Percentiles rank a stretch among this genome's conserved stretches.
These are phyloP conservation scores for Xanthoconium separans DNA, from an alignment of 1,284 basidiomycete genomes.

Conservation along the genomic window DNA sequence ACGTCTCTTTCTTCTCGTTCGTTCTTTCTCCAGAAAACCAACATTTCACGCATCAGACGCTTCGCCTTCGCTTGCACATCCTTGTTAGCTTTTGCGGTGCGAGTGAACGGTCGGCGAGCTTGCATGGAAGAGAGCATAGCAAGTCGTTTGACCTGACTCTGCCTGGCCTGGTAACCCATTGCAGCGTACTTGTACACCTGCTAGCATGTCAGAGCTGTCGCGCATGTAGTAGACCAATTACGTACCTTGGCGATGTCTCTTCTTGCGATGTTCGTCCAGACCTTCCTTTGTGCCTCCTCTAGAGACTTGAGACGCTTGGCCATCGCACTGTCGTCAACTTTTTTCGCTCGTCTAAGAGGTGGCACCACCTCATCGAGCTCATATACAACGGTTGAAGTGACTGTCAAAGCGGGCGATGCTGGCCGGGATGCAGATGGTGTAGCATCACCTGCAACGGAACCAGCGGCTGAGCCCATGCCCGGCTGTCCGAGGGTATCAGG, in stretches of 20 bases:
- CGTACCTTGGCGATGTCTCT: slow-evolving; percentile 80
- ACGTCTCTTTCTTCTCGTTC: slow-evolving; percentile 95
- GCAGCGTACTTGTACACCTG: slow-evolving; percentile 82
- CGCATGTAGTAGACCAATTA: neutral
- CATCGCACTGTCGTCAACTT: slow-evolving; percentile 69
- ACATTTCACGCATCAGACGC: slow-evolving; percentile 90
- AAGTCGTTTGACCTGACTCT: slow-evolving; percentile 73
- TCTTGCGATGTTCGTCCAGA: slow-evolving; percentile 83
- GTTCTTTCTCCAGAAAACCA: slow-evolving; percentile 97
- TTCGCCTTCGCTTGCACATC: slow-evolving; percentile 88
- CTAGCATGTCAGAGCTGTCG: slow-evolving; percentile 13
- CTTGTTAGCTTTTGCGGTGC: slow-evolving; percentile 82
- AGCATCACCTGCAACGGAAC: slow-evolving; percentile 56
- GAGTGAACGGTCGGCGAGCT: slow-evolving; percentile 79
- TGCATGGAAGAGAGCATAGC: slow-evolving; percentile 76
- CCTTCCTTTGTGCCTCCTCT: slow-evolving; percentile 83
- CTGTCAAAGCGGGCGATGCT: slow-evolving; percentile 57
- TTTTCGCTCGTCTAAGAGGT: slow-evolving; percentile 70
- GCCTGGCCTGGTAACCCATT: slow-evolving; percentile 61
- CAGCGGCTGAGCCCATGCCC: slow-evolving; percentile 51
- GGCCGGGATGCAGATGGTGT: slow-evolving; percentile 60
- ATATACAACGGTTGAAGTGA: slow-evolving; percentile 59
- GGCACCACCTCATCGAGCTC: slow-evolving; percentile 69
- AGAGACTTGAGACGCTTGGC: slow-evolving; percentile 70
- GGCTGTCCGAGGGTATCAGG: slow-evolving; percentile 48